These are phyloP conservation scores for Phytophthora brassicae DNA, from an alignment of 352 stramenopile genomes.

Conservation along the genomic window DNA sequence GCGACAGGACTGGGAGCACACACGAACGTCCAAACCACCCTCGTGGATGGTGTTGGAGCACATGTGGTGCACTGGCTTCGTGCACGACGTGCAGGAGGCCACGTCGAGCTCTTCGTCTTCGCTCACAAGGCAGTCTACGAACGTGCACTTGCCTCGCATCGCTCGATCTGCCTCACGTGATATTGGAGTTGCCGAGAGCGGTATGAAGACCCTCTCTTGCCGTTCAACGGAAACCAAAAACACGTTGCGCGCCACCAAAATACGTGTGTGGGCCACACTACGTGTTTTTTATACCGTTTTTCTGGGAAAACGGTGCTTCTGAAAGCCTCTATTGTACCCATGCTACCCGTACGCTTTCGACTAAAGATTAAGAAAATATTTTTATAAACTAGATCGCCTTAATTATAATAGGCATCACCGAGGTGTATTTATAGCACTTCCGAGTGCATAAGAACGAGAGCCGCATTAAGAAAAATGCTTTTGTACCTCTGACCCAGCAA, in stretches of 20 bases:
- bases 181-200: not conserved
- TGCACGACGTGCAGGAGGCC: not conserved
- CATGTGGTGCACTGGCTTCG: constrained; percentile 2
- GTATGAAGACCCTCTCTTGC: not conserved
- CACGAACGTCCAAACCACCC: not conserved
- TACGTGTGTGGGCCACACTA: not conserved
- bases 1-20: not conserved
- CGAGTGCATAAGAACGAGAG: too few relatives aligned
- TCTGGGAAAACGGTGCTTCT: not conserved
- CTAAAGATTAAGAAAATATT: too few relatives aligned
- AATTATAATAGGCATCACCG: too few relatives aligned
- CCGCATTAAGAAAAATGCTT: too few relatives aligned
- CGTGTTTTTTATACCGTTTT: not conserved
- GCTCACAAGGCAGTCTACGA: not conserved
- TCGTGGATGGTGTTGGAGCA: constrained; percentile 9
- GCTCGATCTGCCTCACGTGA: not conserved
- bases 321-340: not conserved
- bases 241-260: not conserved
- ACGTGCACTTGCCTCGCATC: not conserved
- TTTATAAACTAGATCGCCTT: too few relatives aligned
- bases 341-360: too few relatives aligned
- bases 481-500: too few relatives aligned
- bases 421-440: too few relatives aligned
- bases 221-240: not conserved
- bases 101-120: not conserved